phyloP scores from a whole-genome alignment of 2,329 filamentous ascomycete species.

The Aspergillus felis region DNA sequence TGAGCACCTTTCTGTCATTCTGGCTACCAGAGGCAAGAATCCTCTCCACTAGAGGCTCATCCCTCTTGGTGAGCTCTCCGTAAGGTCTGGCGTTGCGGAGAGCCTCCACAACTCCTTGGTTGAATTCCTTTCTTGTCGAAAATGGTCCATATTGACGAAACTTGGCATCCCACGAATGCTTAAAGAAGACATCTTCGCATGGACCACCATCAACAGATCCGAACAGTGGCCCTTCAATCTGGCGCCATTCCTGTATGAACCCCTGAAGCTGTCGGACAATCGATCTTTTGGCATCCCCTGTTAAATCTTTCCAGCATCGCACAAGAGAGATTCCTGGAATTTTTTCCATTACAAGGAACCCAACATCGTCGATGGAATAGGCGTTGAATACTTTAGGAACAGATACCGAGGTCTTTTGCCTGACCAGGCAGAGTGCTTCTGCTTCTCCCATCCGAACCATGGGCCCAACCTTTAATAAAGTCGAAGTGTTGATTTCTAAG shows the following conservation, averaged over 20 bases:
- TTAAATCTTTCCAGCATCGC: constrained; percentile 8
- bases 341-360: constrained; percentile 13
- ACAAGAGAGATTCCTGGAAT: constrained; percentile 5
- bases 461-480: constrained; percentile 4
- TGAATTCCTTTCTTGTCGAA: constrained; percentile 11
- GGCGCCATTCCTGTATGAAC: constrained; percentile 11
- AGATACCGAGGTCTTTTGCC: background rate
- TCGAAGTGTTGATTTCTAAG: constrained; percentile 6
- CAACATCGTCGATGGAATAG: constrained; percentile 10
- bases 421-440: constrained; percentile 6
- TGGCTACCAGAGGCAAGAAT: constrained; percentile 7
- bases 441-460: constrained; percentile 10
- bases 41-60: constrained; percentile 8
- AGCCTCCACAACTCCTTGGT: constrained; percentile 18
- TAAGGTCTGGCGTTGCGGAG: constrained; percentile 16
- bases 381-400: constrained; percentile 12
- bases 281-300: constrained; percentile 4
- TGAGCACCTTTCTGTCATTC: constrained; percentile 9
- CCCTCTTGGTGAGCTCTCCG: constrained; percentile 5
- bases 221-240: constrained; percentile 10
- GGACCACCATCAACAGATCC: constrained; percentile 11
- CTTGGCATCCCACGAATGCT: constrained; percentile 15
- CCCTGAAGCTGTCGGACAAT: constrained; percentile 6
- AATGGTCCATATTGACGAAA: constrained; percentile 16
- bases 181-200: constrained; percentile 13